Conservation (phyloP, 2,329 filamentous ascomycete species). For the Hypomyces rosellus region DNA sequence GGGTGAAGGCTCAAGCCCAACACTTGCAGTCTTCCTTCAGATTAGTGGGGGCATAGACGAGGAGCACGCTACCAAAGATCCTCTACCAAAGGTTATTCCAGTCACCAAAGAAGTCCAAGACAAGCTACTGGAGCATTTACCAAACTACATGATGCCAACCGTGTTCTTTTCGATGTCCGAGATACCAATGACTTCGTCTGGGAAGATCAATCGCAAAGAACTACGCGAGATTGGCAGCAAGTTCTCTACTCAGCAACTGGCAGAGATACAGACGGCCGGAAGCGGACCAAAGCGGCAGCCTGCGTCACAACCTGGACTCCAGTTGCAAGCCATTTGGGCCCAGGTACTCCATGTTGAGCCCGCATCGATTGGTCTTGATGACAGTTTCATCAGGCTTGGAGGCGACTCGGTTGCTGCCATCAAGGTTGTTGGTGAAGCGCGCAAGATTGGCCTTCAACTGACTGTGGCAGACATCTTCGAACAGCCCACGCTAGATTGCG, state of each 20-base stretch:
- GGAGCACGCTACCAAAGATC: no score
- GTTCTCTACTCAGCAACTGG: neutral
- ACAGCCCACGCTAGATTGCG: constrained; percentile 6
- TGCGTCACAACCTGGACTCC: neutral
- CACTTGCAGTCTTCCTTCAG: neutral
- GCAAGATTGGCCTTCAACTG: constrained; percentile 15
- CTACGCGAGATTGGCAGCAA: constrained; percentile 8
- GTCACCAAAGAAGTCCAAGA: neutral
- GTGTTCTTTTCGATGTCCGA: constrained; percentile 11
- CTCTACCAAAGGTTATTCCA: neutral
- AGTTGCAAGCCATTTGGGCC: neutral
- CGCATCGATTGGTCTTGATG: constrained; percentile 21
- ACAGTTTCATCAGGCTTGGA: constrained; percentile 35
- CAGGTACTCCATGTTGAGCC: neutral
- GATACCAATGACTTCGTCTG: constrained; percentile 13
- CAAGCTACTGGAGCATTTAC: constrained; percentile 7
- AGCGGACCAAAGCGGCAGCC: neutral
- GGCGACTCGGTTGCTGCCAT: constrained; percentile 41
- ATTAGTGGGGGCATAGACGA: no score
- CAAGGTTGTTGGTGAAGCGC: constrained; percentile 32
- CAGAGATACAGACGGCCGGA: neutral
- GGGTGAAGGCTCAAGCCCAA: neutral
- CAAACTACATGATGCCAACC: constrained; percentile 17
- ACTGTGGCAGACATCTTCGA: constrained; percentile 10
- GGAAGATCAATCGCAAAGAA: constrained; percentile 13